Evolutionary conservation across 2,329 filamentous ascomycete species (phyloP).

Genomic region (Colletotrichum tropicale): DNA sequence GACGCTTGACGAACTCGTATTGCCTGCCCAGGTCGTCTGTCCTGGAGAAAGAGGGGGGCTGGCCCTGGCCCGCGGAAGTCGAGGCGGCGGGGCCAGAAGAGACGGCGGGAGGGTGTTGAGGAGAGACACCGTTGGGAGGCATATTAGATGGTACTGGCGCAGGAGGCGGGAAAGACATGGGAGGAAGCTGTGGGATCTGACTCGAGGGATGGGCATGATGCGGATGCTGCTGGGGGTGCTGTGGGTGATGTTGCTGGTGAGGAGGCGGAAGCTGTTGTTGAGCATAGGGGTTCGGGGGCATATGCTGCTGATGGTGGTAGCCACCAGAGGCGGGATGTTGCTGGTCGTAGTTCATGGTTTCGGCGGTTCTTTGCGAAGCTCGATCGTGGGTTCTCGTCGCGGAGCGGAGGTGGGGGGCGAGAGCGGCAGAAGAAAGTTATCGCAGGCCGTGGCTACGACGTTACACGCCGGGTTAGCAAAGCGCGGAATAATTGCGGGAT

Average conservation of each 20-base stretch:
- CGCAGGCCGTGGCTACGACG: neutral
- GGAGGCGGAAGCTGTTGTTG: conserved; percentile 2
- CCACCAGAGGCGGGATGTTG: conserved; percentile 4
- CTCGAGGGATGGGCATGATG: conserved; percentile 12
- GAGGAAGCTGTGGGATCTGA: conserved; percentile 16
- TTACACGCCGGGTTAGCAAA: neutral
- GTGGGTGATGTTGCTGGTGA: neutral
- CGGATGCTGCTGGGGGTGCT: neutral
- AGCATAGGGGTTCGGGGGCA: neutral
- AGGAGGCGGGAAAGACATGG: conserved; percentile 14
- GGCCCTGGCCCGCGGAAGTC: neutral
- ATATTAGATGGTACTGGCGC: conserved; percentile 14
- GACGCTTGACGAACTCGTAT: conserved; percentile 4
- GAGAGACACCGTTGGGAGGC: conserved; percentile 9
- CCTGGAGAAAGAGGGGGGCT: neutral
- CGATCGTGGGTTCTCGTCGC: neutral
- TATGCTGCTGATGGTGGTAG: conserved; percentile 14
- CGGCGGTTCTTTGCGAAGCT: neutral
- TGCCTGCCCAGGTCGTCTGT: neutral
- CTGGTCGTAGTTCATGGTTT: conserved; percentile 21
- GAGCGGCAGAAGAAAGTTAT: neutral
- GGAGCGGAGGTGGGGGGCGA: neutral
- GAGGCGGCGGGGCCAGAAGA: neutral
- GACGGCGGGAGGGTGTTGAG: neutral
- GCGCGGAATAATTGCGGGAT: neutral